These are phyloP conservation scores for Suillus sp. DNA, from an alignment of 768 basidiomycete genomes.

Conservation along the genomic window DNA sequence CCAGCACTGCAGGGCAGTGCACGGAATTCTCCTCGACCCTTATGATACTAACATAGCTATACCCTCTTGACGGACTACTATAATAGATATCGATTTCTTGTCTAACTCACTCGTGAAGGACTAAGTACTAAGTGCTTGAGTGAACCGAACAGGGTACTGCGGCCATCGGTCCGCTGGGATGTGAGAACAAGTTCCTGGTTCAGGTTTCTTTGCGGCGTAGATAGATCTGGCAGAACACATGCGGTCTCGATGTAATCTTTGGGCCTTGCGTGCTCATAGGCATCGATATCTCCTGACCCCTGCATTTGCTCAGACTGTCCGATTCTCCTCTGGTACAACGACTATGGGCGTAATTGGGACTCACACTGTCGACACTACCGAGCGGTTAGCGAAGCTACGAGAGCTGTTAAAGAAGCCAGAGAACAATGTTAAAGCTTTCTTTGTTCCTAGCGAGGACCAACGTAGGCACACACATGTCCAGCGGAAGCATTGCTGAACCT, in stretches of 20 bases:
- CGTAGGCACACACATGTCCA: constrained; percentile 51
- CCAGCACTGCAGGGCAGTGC: constrained; percentile 41
- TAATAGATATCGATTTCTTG: constrained; percentile 23
- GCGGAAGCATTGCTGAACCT: constrained; percentile 5
- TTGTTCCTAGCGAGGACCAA: constrained; percentile 92
- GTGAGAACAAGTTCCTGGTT: constrained; percentile 12
- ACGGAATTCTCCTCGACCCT: constrained; percentile 22
- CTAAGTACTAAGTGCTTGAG: background rate
- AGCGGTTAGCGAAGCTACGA: constrained; percentile 63
- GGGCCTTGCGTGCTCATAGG: constrained; percentile 19
- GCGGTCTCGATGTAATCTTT: constrained; percentile 22
- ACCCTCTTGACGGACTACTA: constrained; percentile 29
- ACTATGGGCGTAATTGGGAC: constrained; percentile 41
- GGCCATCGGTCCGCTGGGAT: constrained; percentile 15
- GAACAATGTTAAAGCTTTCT: constrained; percentile 64
- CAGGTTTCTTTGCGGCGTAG: background rate
- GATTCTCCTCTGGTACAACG: constrained; percentile 18
- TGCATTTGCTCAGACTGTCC: constrained; percentile 6
- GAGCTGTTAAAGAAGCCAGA: constrained; percentile 65
- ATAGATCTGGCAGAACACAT: constrained; percentile 19
- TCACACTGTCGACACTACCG: constrained; percentile 59
- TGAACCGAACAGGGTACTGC: constrained; percentile 15
- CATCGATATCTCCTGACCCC: constrained; percentile 27
- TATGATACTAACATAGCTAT: constrained; percentile 20
- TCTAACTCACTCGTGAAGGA: background rate